A percentile compares a stretch with the other conserved stretches of the same genome.
phyloP scores from a whole-genome alignment of 2,329 filamentous ascomycete genomes.

The Amesomyces nigricolor region DNA sequence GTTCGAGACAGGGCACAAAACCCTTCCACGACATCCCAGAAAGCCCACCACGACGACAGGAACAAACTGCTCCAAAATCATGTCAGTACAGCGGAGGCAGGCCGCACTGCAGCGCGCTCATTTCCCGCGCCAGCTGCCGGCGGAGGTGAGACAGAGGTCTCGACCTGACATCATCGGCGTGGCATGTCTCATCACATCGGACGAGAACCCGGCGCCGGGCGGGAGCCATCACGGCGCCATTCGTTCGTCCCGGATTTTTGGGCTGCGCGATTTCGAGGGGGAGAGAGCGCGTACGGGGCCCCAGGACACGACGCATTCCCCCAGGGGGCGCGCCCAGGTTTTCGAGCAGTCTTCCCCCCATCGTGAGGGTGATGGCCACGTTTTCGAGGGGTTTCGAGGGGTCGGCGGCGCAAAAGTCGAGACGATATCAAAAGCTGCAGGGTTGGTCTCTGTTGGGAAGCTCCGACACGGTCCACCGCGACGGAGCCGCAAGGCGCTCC shows the following conservation, averaged over 20 bases:
- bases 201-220: not conserved
- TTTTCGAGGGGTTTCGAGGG: not conserved
- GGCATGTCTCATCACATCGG: not conserved
- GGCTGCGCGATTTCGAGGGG: constrained; percentile 2
- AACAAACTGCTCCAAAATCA: not conserved
- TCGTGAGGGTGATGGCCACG: not conserved
- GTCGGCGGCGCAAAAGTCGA: not conserved
- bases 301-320: not conserved
- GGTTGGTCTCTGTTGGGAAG: constrained; percentile 1
- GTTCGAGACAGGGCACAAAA: no score
- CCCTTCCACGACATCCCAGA: no score
- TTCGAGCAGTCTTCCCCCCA: not conserved
- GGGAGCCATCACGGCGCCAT: not conserved
- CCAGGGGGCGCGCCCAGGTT: not conserved
- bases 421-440: not conserved
- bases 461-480: constrained; percentile 8
- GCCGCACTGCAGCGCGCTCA: not conserved
- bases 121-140: constrained; percentile 1
- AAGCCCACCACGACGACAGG: not conserved
- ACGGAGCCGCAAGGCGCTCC: constrained; percentile 12
- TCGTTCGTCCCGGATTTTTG: not conserved
- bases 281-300: not conserved
- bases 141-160: not conserved
- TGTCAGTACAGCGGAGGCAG: not conserved
- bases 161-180: constrained; percentile 7